phyloP scores from a whole-genome alignment of 768 basidiomycete genomes.

The Leccinum uliginosum region DNA sequence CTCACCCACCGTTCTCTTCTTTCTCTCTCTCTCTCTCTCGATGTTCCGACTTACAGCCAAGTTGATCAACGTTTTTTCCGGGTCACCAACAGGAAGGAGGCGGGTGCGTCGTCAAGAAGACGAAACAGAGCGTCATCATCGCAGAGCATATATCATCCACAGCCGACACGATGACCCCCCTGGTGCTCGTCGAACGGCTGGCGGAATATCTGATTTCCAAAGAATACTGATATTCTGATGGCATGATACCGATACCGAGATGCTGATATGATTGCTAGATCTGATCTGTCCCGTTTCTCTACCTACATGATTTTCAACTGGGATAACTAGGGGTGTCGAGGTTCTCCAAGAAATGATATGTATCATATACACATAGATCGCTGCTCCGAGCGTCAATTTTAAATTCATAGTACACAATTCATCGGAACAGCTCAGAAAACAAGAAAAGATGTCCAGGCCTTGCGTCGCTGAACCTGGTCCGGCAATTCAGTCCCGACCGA shows the following conservation, averaged over 20 bases:
- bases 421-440: background rate
- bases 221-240: constrained; percentile 15
- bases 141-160: constrained; percentile 17
- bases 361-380: background rate
- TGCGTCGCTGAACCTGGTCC: background rate
- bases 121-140: constrained; percentile 22
- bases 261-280: background rate
- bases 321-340: background rate
- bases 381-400: background rate
- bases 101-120: constrained; percentile 26
- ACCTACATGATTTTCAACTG: background rate
- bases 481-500: background rate
- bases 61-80: background rate
- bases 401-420: background rate
- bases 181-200: constrained; percentile 20
- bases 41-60: background rate
- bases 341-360: background rate
- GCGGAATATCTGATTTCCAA: constrained; percentile 22
- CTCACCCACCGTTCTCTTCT: too few species aligned
- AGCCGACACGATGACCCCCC: constrained; percentile 3
- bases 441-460: background rate
- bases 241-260: background rate
- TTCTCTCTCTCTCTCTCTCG: too few species aligned
- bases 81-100: constrained; percentile 12
- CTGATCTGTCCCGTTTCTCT: background rate